Conservation (phyloP, 495 filamentous ascomycete genomes). For the Cairneyella variabilis region DNA sequence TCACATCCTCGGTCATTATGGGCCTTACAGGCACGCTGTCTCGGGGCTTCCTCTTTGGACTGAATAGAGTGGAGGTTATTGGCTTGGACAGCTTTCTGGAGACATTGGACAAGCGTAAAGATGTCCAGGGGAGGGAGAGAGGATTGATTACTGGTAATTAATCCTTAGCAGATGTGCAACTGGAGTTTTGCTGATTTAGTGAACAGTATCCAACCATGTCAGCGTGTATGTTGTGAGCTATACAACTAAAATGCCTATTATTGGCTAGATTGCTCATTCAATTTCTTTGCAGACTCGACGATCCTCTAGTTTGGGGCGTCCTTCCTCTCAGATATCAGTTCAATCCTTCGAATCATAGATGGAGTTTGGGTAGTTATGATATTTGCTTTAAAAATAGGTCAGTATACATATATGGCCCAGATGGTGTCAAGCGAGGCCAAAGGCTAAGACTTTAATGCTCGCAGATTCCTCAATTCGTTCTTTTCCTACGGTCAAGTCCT, state of each 20-base stretch:
- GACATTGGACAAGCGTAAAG: conserved; percentile 66
- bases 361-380: conserved; percentile 87
- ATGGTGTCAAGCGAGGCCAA: neutral
- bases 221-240: conserved; percentile 73
- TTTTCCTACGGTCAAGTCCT: conserved; percentile 86
- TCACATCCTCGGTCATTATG: conserved; percentile 50
- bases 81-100: conserved; percentile 73
- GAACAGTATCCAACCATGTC: conserved; percentile 86
- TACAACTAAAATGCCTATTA: conserved; percentile 1
- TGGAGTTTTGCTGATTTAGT: neutral
- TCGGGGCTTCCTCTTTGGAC: conserved; percentile 40
- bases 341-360: conserved; percentile 70
- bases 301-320: conserved; percentile 88
- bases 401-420: conserved; percentile 1
- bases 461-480: conserved; percentile 58
- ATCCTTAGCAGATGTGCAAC: neutral
- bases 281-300: conserved; percentile 66
- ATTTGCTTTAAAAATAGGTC: conserved; percentile 79
- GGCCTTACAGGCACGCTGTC: conserved; percentile 43
- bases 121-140: conserved; percentile 62
- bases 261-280: neutral
- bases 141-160: conserved; percentile 79
- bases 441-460: neutral
- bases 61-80: conserved; percentile 57
- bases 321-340: conserved; percentile 69